Base-by-base conservation (phyloP, 2,329 filamentous ascomycete genomes). In the Passalora sequoiae region DNA sequence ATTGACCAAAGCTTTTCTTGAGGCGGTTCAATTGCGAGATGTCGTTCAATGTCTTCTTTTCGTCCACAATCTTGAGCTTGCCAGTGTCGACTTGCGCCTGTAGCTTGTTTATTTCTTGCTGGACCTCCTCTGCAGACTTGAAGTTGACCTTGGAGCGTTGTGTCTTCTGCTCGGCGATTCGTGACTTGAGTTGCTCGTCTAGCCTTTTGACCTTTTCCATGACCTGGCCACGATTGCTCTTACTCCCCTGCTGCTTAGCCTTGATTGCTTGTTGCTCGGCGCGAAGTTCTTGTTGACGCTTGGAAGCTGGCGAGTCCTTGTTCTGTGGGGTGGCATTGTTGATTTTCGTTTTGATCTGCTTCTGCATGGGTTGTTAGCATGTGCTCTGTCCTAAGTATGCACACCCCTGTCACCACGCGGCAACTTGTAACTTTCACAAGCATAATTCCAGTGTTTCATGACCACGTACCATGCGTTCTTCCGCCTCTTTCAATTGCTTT, bases 51-150 rank as follows among this genome's bases (percentile, higher is more conserved):
- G 87, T 83, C 78, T 96, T 97, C 76, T 88, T 94, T 79, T 97
- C 92, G 59, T 98, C 92, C 8, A 97, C 92, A 39, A 98, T 74
- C 72, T 89, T 94, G 84, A 98, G 89, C 65, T 78, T 84, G 53
- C 91, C 91, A 25, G 81, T 78, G 66, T 94, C 86, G 58, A 97
- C 89, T 65, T 91, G 79, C 68, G 83, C 83, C 55, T 95, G 86
- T 41, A 96, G 80, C 40, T 75, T 75, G 47, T 79, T 77, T 58
- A 97, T 92, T 68, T 92, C 81, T 51, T 76, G 75, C 66, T 97
- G 88, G 54, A 98, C 73, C 51, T 97, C 92, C 45, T 95, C 89
- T 42, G 80, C 78, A 57, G 75, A 88, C 78, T 92, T 95, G 80
- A 84, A 97, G 40, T 80, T 73, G 49, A 94, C 77, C 66, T 88